Base-by-base conservation (phyloP, 768 basidiomycete genomes). In the Cantharellus anzutake region DNA sequence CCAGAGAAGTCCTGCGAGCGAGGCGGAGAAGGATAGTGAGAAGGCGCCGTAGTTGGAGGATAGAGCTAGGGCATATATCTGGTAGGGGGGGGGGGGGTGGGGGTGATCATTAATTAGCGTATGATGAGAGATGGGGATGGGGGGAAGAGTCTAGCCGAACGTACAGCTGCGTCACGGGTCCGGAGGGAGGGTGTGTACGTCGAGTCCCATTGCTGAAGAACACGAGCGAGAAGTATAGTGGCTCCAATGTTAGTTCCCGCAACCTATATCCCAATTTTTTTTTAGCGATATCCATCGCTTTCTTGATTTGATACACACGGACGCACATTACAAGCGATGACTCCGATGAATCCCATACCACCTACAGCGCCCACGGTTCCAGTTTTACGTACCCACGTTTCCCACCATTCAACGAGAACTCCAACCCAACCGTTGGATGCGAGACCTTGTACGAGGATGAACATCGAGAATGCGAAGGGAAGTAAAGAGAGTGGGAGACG, bases 391-490 rank as follows among this genome's bases (percentile, higher is more conserved):
- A 71, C 72, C 76, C 76, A 78, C 4, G 72, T 68, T 2, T 61
- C 65, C 76, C 76, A 78, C 86, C 87, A 88, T 2, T 64, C 64
- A 0, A 81, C 83, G 67, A 93, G 94, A 34, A 92, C 75, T 7
- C 80, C 75, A 4, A 94, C 88, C 91, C 93, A 98, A 37, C 90
- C 90, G 61, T 83, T 81, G 62, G 80, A 76, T 7, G 81, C 75
- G 3, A 98, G 76, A 0, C 77, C 86, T 67, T 93, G 85, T 60
- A 94, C 88, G 60, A 98, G 79, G 64, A 97, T 89, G 72, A 98
- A 97, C 70, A 93, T 90, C 0, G 85, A 83, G 67, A 97, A 91
- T 0, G 91, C 87, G 67, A 98, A 98, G 0, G 89, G 89, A 14
- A 96, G 73, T 4, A 96, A 79, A 7, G 80, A 76, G 61, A 91